Conservation (phyloP, 768 basidiomycete species). For the Guyanaporus albipodus region DNA sequence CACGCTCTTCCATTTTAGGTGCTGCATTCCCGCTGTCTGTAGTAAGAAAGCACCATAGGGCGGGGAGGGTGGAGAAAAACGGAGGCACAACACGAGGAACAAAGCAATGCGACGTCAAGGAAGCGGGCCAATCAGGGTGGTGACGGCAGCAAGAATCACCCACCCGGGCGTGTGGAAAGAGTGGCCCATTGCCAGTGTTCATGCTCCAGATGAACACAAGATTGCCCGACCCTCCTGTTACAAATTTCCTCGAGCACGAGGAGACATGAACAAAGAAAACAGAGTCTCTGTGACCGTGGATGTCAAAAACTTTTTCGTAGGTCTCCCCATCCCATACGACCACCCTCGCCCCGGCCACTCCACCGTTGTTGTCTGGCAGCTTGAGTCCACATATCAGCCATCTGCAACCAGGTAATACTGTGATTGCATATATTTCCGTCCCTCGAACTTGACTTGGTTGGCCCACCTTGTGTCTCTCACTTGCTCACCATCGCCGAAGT, state of each 20-base stretch:
- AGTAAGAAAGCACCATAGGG: too few relatives aligned
- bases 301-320: not conserved
- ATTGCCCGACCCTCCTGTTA: not conserved
- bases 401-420: not conserved
- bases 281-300: not conserved
- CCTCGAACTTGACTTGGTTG: not conserved
- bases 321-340: not conserved
- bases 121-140: too few relatives aligned
- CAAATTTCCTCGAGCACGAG: not conserved
- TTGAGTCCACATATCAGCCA: slow-evolving; percentile 3
- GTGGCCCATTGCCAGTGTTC: not conserved
- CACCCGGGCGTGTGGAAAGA: too few relatives aligned
- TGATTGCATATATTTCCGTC: not conserved
- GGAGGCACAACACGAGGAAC: too few relatives aligned
- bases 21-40: too few relatives aligned
- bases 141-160: too few relatives aligned
- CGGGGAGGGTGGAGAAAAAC: too few relatives aligned
- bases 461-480: not conserved
- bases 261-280: not conserved
- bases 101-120: too few relatives aligned
- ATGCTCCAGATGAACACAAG: not conserved
- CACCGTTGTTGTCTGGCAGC: not conserved
- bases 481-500: not conserved
- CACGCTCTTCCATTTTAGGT: too few relatives aligned
- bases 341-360: not conserved